phyloP scores from a whole-genome alignment of 345 rosid species.

The Cardamine resedifolia region DNA sequence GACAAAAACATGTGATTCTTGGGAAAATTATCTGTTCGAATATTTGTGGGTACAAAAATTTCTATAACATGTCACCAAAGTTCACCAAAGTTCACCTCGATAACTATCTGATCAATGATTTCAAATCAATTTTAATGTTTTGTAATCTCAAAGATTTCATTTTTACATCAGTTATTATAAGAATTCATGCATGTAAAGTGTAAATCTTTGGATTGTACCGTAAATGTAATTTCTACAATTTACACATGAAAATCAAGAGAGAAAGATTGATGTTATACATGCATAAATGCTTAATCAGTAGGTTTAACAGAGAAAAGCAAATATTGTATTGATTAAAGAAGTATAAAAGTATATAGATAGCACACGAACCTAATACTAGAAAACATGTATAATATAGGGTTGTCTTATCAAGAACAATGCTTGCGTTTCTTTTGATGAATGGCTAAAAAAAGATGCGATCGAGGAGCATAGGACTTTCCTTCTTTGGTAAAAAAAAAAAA shows the following conservation, averaged over 20 bases:
- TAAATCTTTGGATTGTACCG: background rate
- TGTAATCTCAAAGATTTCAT: background rate
- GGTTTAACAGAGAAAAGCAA: background rate
- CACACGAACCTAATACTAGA: conserved; percentile 1
- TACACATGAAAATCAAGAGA: background rate
- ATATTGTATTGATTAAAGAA: background rate
- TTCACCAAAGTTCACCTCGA: background rate
- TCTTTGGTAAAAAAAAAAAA: conserved; percentile 28
- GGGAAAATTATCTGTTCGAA: background rate
- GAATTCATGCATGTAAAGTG: background rate
- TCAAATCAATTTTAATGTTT: background rate
- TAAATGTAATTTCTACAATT: background rate
- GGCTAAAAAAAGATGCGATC: conserved; percentile 32
- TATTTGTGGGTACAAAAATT: background rate
- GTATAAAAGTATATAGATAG: background rate
- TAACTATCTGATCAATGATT: background rate
- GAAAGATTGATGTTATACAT: background rate
- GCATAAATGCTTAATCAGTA: background rate
- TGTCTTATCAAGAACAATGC: conserved; percentile 33
- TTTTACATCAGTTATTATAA: background rate
- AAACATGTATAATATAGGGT: background rate
- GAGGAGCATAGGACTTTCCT: conserved; percentile 24
- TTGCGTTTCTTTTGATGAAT: conserved; percentile 26
- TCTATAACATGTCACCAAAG: background rate
- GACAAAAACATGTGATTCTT: background rate